Evolutionary conservation across 2,329 filamentous ascomycete species (phyloP).

Genomic region (Hymenotorrendiella dingleyae): DNA sequence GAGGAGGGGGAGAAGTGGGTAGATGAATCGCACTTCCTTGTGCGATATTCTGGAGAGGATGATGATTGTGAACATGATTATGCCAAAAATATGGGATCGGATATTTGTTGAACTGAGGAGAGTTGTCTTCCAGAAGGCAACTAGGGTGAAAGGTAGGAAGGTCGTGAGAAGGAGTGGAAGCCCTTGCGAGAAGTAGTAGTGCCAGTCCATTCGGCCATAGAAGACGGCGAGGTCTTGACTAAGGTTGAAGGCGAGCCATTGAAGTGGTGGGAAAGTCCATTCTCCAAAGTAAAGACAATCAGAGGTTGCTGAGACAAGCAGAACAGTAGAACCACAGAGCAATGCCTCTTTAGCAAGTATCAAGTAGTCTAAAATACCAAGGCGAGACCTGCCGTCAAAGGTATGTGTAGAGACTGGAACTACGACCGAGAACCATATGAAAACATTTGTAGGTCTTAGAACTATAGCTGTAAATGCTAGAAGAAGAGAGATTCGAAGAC

Average conservation of each 20-base stretch:
- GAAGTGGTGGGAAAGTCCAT: constrained; percentile 84
- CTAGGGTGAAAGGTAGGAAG: constrained; percentile 67
- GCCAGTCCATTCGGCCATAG: constrained; percentile 83
- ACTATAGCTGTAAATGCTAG: constrained; percentile 79
- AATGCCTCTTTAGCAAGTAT: constrained; percentile 57
- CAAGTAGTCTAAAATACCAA: constrained; percentile 32
- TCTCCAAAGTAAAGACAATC: constrained; percentile 76
- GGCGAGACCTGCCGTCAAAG: constrained; percentile 35
- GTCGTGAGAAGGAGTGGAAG: constrained; percentile 82
- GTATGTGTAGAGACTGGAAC: constrained; percentile 44
- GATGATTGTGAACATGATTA: constrained; percentile 53
- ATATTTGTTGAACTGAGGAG: constrained; percentile 33
- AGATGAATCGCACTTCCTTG: constrained; percentile 97
- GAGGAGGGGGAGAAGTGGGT: constrained; percentile 81
- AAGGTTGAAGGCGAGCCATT: constrained; percentile 88
- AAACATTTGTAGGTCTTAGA: constrained; percentile 79
- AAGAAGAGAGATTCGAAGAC: constrained; percentile 58
- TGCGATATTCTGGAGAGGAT: constrained; percentile 76
- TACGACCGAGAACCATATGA: constrained; percentile 73
- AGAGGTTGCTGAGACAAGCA: constrained; percentile 57
- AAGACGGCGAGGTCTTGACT: constrained; percentile 82
- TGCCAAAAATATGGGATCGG: constrained; percentile 38
- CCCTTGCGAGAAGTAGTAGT: constrained; percentile 91
- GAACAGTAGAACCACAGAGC: constrained; percentile 56
- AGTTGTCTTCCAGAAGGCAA: constrained; percentile 49